phyloP scores from a whole-genome alignment of 306 rosid genomes.

The Lathyrus tuberosus region DNA sequence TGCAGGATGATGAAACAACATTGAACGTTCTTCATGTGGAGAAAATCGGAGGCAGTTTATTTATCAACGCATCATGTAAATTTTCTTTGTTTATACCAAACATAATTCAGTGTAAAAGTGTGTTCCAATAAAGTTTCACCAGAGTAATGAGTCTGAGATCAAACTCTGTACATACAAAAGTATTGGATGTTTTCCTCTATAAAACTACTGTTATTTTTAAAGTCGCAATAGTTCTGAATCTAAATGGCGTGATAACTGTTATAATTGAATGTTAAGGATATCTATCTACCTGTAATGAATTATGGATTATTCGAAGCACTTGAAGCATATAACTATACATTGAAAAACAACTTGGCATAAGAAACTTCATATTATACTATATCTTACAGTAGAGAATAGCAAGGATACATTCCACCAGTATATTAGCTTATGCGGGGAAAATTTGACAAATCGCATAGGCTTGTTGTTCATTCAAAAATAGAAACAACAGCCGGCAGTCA shows the following conservation, averaged over 20 bases:
- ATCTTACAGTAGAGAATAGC: background rate
- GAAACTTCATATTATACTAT: constrained; percentile 7
- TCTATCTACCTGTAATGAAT: background rate
- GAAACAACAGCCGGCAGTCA: constrained; percentile 26
- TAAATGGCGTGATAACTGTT: background rate
- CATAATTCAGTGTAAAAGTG: constrained; percentile 31
- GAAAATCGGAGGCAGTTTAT: constrained; percentile 43
- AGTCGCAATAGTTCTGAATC: background rate
- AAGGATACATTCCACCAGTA: constrained; percentile 3
- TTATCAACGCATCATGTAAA: constrained; percentile 35
- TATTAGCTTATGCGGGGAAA: background rate
- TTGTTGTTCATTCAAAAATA: constrained; percentile 27
- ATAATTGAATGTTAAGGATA: constrained; percentile 4
- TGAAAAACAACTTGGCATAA: constrained; percentile 7
- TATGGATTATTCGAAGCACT: constrained; percentile 16
- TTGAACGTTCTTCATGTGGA: constrained; percentile 45
- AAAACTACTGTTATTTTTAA: background rate
- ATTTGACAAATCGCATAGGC: constrained; percentile 7
- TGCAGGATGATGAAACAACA: constrained; percentile 64
- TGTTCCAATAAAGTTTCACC: constrained; percentile 50
- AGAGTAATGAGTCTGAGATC: constrained; percentile 31
- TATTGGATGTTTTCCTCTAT: constrained; percentile 37
- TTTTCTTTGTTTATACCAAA: constrained; percentile 49
- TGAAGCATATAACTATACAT: constrained; percentile 4
- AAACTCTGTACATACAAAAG: constrained; percentile 39